A percentile compares a stretch with the other conserved stretches of the same genome.
phyloP scores from a whole-genome alignment of 768 basidiomycete species.

The Psilocybe azurescens region DNA sequence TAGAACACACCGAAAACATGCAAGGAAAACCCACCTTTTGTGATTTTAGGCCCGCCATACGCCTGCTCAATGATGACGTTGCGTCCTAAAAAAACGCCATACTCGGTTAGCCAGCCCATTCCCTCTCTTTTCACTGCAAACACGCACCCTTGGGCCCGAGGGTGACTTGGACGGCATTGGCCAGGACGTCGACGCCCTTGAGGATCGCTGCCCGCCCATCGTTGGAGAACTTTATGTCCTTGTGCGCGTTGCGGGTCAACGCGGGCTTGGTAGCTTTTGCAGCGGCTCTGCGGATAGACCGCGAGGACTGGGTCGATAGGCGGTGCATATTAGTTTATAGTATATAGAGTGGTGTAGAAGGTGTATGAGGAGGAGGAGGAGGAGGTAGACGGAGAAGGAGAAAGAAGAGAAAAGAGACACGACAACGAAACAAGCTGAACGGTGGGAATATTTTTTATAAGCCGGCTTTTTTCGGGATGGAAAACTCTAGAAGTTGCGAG shows the following conservation, averaged over 20 bases:
- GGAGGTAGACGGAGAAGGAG: too few species aligned
- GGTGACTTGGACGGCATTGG: slow-evolving; percentile 96
- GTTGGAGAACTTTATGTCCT: slow-evolving; percentile 97
- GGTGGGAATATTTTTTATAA: too few species aligned
- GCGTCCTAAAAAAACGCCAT: slow-evolving; percentile 56
- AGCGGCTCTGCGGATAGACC: slow-evolving; percentile 71
- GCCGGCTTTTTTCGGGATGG: too few species aligned
- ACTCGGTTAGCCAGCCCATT: too few species aligned
- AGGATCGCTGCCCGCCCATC: slow-evolving; percentile 93
- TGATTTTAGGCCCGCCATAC: slow-evolving; percentile 91
- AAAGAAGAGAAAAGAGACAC: too few species aligned
- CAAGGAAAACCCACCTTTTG: slow-evolving; percentile 69
- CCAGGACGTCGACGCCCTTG: slow-evolving; percentile 95
- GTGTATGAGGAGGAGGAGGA: too few species aligned
- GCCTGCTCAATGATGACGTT: slow-evolving; percentile 99
- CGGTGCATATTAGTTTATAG: slow-evolving; percentile 59
- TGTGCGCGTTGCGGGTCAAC: slow-evolving; percentile 71
- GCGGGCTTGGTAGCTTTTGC: slow-evolving; percentile 57
- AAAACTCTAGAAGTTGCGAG: too few species aligned
- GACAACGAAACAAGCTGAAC: too few species aligned
- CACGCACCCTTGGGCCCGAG: slow-evolving; percentile 89
- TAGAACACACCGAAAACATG: background rate
- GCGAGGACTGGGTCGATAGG: slow-evolving; percentile 68
- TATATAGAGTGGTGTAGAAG: too few species aligned
- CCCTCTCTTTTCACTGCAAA: too few species aligned